phyloP scores from a whole-genome alignment of 257 asterid species.

The Solanum medicagineum region DNA sequence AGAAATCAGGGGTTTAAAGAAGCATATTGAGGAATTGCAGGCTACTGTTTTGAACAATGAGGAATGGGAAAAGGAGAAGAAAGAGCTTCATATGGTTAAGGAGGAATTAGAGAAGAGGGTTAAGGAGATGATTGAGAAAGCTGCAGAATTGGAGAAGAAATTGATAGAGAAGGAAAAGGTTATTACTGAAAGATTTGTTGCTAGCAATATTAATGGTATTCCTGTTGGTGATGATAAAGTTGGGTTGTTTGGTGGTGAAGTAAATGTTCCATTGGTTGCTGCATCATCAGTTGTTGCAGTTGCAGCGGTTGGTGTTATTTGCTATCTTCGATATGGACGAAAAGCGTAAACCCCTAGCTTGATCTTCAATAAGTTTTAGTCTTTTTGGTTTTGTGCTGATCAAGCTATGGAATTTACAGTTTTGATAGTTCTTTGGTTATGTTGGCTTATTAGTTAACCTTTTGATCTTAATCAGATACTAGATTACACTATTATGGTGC shows the following conservation, averaged over 20 bases:
- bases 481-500: neutral
- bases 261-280: constrained; percentile 30
- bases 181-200: constrained; percentile 19
- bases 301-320: constrained; percentile 26
- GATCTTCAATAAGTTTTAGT: constrained; percentile 4
- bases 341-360: neutral
- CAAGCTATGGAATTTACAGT: constrained; percentile 17
- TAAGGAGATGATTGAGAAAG: constrained; percentile 21
- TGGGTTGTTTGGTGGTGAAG: constrained; percentile 12
- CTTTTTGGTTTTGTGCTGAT: constrained; percentile 21
- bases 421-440: constrained; percentile 36
- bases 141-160: constrained; percentile 20
- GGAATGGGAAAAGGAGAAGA: constrained; percentile 27
- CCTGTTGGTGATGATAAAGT: constrained; percentile 1
- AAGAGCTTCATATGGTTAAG: constrained; percentile 20
- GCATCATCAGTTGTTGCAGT: constrained; percentile 39
- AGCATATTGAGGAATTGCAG: constrained; percentile 31
- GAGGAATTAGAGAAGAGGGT: constrained; percentile 6
- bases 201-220: constrained; percentile 13
- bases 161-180: constrained; percentile 43
- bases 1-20: constrained; percentile 27
- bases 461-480: constrained; percentile 9
- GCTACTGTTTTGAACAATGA: constrained; percentile 9
- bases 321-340: constrained; percentile 34
- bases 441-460: constrained; percentile 13